phyloP scores from a whole-genome alignment of 2,329 filamentous ascomycete species.

The Penicillium sp. region DNA sequence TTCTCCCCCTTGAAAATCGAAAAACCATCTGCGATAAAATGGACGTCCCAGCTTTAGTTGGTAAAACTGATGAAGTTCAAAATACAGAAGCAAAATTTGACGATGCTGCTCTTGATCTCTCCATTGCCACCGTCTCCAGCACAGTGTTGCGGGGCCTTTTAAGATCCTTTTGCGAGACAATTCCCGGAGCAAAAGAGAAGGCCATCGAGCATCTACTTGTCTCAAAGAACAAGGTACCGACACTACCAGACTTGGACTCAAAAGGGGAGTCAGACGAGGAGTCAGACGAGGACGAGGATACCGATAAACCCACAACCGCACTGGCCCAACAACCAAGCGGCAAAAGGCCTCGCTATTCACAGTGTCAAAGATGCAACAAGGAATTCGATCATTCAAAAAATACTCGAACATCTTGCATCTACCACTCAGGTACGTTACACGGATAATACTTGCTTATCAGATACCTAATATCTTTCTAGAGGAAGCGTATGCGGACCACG shows the following conservation, averaged over 20 bases:
- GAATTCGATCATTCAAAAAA: neutral
- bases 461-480: neutral
- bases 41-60: no score
- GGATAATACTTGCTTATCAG: neutral
- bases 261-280: no score
- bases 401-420: neutral
- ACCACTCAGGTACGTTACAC: neutral
- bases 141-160: neutral
- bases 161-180: neutral
- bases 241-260: neutral
- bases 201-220: neutral
- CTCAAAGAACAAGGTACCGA: neutral
- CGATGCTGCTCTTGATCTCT: neutral
- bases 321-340: neutral
- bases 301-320: neutral
- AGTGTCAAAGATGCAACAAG: neutral
- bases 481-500: neutral
- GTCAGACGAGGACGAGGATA: no score
- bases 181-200: neutral
- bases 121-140: neutral
- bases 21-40: no score
- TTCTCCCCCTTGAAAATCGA: no score
- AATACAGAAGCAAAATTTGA: neutral
- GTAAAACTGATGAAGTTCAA: constrained; percentile 21
- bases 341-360: neutral